Evolutionary conservation across 495 filamentous ascomycete genomes (phyloP).

Genomic region (Aspergillus leporis): DNA sequence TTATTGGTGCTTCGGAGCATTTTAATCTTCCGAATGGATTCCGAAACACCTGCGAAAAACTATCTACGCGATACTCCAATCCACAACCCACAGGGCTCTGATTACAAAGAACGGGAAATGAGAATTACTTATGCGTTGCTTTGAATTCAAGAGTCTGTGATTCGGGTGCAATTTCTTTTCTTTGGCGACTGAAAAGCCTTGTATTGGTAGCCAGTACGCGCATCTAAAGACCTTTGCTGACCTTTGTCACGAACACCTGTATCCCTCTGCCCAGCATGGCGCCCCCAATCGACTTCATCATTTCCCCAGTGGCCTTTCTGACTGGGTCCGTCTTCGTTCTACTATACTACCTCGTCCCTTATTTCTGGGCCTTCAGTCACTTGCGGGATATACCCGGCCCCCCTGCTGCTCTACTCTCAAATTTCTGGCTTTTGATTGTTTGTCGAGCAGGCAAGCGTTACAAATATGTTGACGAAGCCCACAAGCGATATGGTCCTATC

Average conservation of each 20-base stretch:
- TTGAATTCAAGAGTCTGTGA: background rate
- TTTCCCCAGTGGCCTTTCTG: background rate
- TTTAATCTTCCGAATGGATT: background rate
- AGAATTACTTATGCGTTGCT: background rate
- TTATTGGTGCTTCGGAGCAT: background rate
- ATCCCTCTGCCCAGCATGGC: background rate
- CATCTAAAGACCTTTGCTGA: background rate
- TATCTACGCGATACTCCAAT: background rate
- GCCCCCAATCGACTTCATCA: background rate
- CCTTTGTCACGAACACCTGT: background rate
- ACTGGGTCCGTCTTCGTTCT: background rate
- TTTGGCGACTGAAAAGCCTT: too few relatives aligned
- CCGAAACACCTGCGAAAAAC: background rate
- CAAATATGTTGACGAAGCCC: background rate
- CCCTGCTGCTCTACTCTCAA: background rate
- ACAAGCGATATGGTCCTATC: background rate
- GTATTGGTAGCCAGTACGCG: background rate
- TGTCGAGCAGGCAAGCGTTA: background rate
- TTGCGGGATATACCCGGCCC: background rate
- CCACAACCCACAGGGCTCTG: background rate
- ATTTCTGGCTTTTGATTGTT: background rate
- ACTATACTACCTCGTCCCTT: background rate
- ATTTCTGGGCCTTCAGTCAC: background rate
- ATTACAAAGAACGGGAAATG: background rate
- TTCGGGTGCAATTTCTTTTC: background rate